Base-by-base conservation (phyloP, 2,329 filamentous ascomycete species). In the Zasmidium angulare region DNA sequence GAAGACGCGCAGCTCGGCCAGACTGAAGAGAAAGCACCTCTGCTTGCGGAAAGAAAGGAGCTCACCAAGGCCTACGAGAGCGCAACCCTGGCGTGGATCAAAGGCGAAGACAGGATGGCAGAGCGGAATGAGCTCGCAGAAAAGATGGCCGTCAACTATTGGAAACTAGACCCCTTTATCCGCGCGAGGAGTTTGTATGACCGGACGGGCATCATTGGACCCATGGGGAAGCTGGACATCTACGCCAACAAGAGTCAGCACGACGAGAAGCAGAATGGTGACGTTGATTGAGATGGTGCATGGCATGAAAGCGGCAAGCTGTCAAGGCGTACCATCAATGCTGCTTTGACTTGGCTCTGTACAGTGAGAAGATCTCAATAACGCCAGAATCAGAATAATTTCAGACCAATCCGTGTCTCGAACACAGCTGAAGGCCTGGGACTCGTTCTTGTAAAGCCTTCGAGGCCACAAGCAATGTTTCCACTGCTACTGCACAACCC, bases 181-280 rank as follows among this genome's bases (percentile, higher is more conserved):
- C 82, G 95, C 43, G 91, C 93, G 12, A 83, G 88, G 69, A 89
- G 87, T n/a, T 76, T 91, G 61, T 97, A 96, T 68, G 95, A 99
- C 74, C 85, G 95, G 61, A 83, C 82, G 12, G 90, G 92, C 0
- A 78, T 95, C 61, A 81, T 98, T 49, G 78, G 84, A 60, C 76
- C 81, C 0, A 86, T 81, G 11, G 93, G 92, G 1, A 82, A 82
- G 70, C 76, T 93, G 47, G 79, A 90, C 36, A 93, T 90, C 75
- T 95, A 96, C 69, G 81, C 82, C 17, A 59, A 52, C 51, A 26
- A 60, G 36, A 48, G 50, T 29, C 26, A 31, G 36, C 22, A 29
- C 49, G 21, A 17, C 47, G 9, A 23, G 51, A n/a, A 47, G 19
- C 31, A 46, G 36, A 29, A 29, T 7, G 43, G 46, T 24, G 53